Evolutionary conservation across 768 basidiomycete species (phyloP), one percentile per base, ranked within the genome.

Genomic region (Auricularia sp.): DNA sequence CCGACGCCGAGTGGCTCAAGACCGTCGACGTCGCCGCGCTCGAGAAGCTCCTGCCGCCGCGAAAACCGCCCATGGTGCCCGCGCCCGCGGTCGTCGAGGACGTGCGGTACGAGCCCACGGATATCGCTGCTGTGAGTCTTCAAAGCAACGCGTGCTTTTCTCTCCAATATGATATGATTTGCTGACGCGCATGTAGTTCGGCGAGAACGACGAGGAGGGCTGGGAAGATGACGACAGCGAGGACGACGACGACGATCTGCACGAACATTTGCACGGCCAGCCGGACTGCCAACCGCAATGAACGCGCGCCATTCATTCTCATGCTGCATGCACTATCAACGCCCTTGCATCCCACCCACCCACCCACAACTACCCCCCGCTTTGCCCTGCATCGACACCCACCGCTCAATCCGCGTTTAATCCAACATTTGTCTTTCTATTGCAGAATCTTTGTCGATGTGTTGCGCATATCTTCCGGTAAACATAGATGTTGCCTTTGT

Each of bases 71-170:
- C 62, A 77, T 92, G 44, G 84, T 87, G 6, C 91, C 91, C 16
- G 78, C 76, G 67, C 89, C 91, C 10, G 84, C 80, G 62, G 77
- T 87, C 64, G 84, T 93, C 59, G 87, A 89, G 67, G 82, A 88
- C 67, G 87, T 79, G 35, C 77, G 80, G 67, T 90, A 82, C 73
- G 90, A 91, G 76, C 86, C 87, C 75, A 84, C 83, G 74, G 86
- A 87, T 75, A 83, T 90, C 77, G 83, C 84, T 72, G 88, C 91
- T 78, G 89, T 92, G 84, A n/a, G n/a, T n/a, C n/a, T n/a, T n/a
- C n/a, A n/a, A n/a, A n/a, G n/a, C n/a, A n/a, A n/a, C n/a, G n/a
- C n/a, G n/a, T n/a, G n/a, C n/a, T n/a, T n/a, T n/a, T n/a, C n/a
- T n/a, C n/a, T n/a, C n/a, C n/a, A n/a, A n/a, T n/a, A n/a, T n/a